These are phyloP conservation scores for Ogataea nitratoaversa DNA, from an alignment of 805 yeast genomes.

Conservation along the genomic window DNA sequence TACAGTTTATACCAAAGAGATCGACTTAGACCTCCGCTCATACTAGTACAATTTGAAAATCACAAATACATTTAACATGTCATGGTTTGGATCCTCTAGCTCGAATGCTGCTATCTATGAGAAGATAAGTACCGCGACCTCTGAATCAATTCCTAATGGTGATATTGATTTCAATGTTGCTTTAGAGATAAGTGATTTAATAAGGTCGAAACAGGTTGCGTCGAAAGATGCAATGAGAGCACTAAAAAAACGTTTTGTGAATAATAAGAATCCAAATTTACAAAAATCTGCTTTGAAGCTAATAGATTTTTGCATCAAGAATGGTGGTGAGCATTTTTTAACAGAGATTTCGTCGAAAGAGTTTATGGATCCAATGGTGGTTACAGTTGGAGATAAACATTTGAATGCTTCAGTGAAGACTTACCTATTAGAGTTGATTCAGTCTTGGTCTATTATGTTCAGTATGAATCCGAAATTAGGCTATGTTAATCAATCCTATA, in stretches of 20 bases:
- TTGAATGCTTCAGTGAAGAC: constrained; percentile 51
- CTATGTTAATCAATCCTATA: constrained; percentile 61
- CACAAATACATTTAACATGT: constrained; percentile 35
- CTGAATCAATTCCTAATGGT: constrained; percentile 88
- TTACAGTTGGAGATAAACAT: constrained; percentile 30
- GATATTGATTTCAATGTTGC: constrained; percentile 71
- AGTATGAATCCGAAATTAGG: constrained; percentile 59
- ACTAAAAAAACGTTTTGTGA: constrained; percentile 68
- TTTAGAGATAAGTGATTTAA: constrained; percentile 81
- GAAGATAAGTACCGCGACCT: constrained; percentile 72
- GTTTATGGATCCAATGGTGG: constrained; percentile 75
- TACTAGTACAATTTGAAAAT: not conserved
- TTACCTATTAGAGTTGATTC: constrained; percentile 59
- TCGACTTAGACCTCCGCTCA: too few species aligned
- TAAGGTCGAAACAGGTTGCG: constrained; percentile 73
- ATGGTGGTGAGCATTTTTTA: constrained; percentile 85
- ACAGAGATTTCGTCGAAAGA: constrained; percentile 77
- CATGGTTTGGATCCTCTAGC: constrained; percentile 44
- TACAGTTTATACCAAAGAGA: too few species aligned
- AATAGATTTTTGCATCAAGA: constrained; percentile 83
- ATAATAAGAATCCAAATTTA: constrained; percentile 67
- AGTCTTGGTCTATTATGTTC: constrained; percentile 75
- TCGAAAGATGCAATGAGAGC: constrained; percentile 82
- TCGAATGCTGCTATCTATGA: constrained; percentile 46
- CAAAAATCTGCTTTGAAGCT: constrained; percentile 72